Evolutionary conservation across 2,329 filamentous ascomycete species (phyloP), one percentile per base, ranked within the genome.

Genomic region (Fusarium sororula): DNA sequence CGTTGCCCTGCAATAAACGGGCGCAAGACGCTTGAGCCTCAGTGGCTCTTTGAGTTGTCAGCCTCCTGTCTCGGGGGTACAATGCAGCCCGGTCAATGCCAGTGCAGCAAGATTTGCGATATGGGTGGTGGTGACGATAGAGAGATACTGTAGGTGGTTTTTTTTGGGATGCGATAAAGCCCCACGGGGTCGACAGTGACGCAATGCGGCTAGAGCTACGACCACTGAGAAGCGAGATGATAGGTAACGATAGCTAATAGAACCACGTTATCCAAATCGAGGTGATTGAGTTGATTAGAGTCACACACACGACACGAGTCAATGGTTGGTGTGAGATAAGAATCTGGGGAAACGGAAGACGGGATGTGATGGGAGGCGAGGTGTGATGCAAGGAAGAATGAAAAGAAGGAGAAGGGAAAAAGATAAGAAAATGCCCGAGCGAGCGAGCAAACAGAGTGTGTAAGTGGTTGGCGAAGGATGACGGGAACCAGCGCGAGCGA

Each of bases 261-360:
- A 73, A 72, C 77, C 70, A 78, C 77, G 77, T 78, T 78, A 79
- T 78, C 68, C 77, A 75, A 78, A 78, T 66, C 57, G 61, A 68
- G 69, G 50, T 57, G 64, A 69, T 63, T 47, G 56, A 53, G 67
- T 62, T 60, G 69, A 70, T 73, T 55, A 51, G 55, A 65, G 73
- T 48, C 60, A 65, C 68, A 71, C 63, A 60, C 47, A 57, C 56
- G 58, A 68, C 63, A 67, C 58, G 56, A 63, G 66, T 70, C 72
- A 72, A 70, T 70, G 75, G 76, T 78, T 78, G 77, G 77, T 73
- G 70, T 65, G 68, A 79, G 77, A 78, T 78, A 79, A 79, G 74
- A 79, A 75, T 78, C 77, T 79, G 77, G 77, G 77, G 77, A 78
- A 78, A 66, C 74, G 74, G 76, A 77, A 68, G 65, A 62, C 28